Conservation (phyloP, 2,329 filamentous ascomycete species). For the Hypomyces perniciosus region DNA sequence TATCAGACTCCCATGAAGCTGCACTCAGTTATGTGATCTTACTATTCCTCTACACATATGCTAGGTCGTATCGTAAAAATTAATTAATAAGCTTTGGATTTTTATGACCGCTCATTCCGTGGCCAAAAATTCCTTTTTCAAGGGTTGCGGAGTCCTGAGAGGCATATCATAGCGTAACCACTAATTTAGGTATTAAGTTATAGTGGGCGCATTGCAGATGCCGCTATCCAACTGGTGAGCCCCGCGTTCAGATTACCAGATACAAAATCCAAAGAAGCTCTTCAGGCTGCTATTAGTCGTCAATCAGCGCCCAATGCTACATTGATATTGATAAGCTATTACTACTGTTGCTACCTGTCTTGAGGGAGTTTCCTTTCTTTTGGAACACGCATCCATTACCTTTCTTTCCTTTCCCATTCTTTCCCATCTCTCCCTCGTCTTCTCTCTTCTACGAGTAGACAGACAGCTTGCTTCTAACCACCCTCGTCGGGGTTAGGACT, state of each 20-base stretch:
- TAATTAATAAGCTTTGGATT: too few relatives aligned
- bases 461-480: not conserved
- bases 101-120: too few relatives aligned
- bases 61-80: too few relatives aligned
- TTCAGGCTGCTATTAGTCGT: not conserved
- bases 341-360: slow-evolving; percentile 3
- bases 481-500: not conserved
- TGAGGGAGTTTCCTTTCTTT: slow-evolving; percentile 7
- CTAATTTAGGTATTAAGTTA: too few relatives aligned
- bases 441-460: not conserved
- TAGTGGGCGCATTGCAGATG: too few relatives aligned
- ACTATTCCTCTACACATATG: too few relatives aligned
- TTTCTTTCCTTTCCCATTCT: slow-evolving; percentile 3
- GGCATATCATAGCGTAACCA: too few relatives aligned
- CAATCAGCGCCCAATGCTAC: not conserved
- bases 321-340: slow-evolving; percentile 8
- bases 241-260: not conserved
- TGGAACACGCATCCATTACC: slow-evolving; percentile 9
- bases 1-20: too few relatives aligned
- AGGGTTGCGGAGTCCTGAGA: too few relatives aligned
- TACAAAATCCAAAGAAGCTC: slow-evolving; percentile 5
- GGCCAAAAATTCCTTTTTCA: too few relatives aligned
- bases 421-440: not conserved
- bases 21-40: too few relatives aligned
- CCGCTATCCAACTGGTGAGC: too few relatives aligned